phyloP scores from a whole-genome alignment of 2,329 filamentous ascomycete species.

The Reticulascus tulasneorum region DNA sequence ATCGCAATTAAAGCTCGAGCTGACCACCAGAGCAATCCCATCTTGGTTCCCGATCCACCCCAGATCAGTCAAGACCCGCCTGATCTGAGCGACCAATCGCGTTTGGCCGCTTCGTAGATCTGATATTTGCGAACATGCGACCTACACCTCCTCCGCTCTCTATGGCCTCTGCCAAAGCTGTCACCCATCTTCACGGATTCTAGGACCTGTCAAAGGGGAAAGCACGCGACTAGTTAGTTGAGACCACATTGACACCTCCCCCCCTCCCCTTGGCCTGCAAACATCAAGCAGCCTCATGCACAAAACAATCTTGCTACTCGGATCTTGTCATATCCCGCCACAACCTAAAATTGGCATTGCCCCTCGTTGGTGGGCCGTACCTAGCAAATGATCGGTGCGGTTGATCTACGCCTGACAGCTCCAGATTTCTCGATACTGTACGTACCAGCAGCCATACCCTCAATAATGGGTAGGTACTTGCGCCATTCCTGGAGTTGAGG shows the following conservation, averaged over 20 bases:
- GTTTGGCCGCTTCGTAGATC: slow-evolving; percentile 13
- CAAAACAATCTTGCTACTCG: slow-evolving; percentile 15
- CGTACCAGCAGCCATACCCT: no score
- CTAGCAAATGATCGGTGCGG: slow-evolving; percentile 10
- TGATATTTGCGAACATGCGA: slow-evolving; percentile 11
- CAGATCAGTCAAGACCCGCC: slow-evolving; percentile 15
- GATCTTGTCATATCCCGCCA: slow-evolving; percentile 13
- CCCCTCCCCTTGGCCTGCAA: no score
- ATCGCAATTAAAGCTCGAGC: slow-evolving; percentile 25
- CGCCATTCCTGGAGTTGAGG: slow-evolving; percentile 11
- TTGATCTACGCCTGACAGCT: slow-evolving; percentile 15
- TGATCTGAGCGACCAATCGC: slow-evolving; percentile 20
- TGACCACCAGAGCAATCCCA: slow-evolving; percentile 19
- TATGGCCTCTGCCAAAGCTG: slow-evolving; percentile 9
- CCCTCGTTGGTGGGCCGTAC: slow-evolving; percentile 10
- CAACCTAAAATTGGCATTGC: no score
- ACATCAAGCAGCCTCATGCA: slow-evolving; percentile 10
- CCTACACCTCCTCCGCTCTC: slow-evolving; percentile 11
- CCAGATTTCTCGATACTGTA: no score
- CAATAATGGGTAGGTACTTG: slow-evolving; percentile 2
- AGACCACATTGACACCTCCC: no score
- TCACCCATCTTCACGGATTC: no score
- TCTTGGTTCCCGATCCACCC: slow-evolving; percentile 16
- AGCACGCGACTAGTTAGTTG: no score
- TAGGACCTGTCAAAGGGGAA: slow-evolving; percentile 13